phyloP scores from a whole-genome alignment of 2,329 filamentous ascomycete species.

The Exserohilum turcica region DNA sequence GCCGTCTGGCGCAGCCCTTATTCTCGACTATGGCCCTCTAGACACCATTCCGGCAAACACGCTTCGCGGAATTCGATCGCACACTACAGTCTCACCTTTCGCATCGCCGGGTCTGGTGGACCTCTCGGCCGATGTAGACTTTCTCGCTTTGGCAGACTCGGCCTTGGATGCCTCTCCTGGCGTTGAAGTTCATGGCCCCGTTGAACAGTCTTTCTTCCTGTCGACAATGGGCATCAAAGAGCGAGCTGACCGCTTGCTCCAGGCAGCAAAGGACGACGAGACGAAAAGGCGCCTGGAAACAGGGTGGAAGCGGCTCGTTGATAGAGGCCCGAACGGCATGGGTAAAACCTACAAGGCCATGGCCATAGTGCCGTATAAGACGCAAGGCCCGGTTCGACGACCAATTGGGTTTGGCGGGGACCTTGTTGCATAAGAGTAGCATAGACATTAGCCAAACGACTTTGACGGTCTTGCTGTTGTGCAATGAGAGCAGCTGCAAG shows the following conservation, averaged over 20 bases:
- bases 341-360: constrained; percentile 92
- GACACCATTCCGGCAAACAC: constrained; percentile 84
- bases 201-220: constrained; percentile 83
- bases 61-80: constrained; percentile 82
- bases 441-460: not conserved
- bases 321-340: constrained; percentile 83
- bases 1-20: constrained; percentile 85
- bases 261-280: constrained; percentile 47
- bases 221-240: constrained; percentile 76
- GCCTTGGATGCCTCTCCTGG: constrained; percentile 75
- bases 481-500: no score
- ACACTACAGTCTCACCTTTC: constrained; percentile 79
- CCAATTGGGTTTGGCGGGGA: constrained; percentile 92
- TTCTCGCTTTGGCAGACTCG: constrained; percentile 81
- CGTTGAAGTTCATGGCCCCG: constrained; percentile 90
- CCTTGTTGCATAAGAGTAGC: constrained; percentile 1
- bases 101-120: constrained; percentile 81
- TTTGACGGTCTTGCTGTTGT: no score
- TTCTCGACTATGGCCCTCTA: constrained; percentile 89
- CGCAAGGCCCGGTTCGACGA: constrained; percentile 69
- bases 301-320: constrained; percentile 83
- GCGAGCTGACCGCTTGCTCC: constrained; percentile 37
- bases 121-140: constrained; percentile 91
- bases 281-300: constrained; percentile 63
- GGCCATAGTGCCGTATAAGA: constrained; percentile 73